Evolutionary conservation across 495 filamentous ascomycete species (phyloP), one percentile per base, ranked within the genome.

Genomic region (Penicillium cosmopolitanum): DNA sequence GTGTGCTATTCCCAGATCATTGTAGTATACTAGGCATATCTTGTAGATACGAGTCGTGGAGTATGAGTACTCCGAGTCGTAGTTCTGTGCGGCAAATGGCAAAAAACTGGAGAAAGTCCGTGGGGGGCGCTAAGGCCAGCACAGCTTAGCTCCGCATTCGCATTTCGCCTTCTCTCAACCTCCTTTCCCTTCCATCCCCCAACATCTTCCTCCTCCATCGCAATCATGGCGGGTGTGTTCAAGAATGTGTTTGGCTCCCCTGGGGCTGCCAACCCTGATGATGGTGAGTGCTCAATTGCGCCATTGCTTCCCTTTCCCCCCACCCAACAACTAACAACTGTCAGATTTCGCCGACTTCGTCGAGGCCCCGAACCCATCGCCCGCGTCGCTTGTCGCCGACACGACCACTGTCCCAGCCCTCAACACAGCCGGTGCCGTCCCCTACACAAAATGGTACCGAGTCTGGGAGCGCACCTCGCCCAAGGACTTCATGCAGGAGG

Each of bases 401-500:
- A 60, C 73, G n/a, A 71, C 76, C 31, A 68, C 73, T 55, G 70
- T 74, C 48, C 80, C 77, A 50, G 74, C 79, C 31, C 70, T 77
- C 53, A 76, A 80, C 62, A 77, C 80, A 35, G 65, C 72, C 35
- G 73, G 71, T 38, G 50, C 66, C 40, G 78, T 77, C 25, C 85
- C 90, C 12, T 96, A 89, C 73, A 96, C 95, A 44, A 91, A 91
- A 79, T 98, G 95, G 95, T 98, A 98, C 77, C 90, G 92, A 36
- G 80, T 98, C 31, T 95, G 94, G 84, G 93, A 98, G 83, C 91
- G 95, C 63, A 82, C 90, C 63, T 84, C 83, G 11, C 78, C 87
- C 50, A 77, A 75, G 61, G 95, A 98, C 67, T 98, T 98, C 82
- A 84, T 87, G 73, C 82, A 87, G 68, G 95, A 98, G 78, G 87